phyloP scores from a whole-genome alignment of 1,139 yeast species.

The Hemisphaericaspora xylanilytica region DNA sequence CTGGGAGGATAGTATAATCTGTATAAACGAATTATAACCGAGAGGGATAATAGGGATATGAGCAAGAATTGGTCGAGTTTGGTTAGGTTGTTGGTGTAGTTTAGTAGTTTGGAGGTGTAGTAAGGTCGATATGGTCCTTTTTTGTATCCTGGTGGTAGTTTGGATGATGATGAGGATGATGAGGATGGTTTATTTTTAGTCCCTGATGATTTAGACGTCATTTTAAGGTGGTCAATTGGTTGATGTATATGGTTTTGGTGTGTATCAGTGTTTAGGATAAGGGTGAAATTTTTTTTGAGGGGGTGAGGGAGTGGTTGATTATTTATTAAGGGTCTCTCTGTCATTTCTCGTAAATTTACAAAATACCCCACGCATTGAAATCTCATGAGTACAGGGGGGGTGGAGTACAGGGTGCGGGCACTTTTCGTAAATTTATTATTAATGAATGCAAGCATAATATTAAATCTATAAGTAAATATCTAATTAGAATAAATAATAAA shows the following conservation, averaged over 20 bases:
- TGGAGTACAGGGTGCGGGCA: no score
- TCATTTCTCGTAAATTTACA: no score
- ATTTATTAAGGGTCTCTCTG: no score
- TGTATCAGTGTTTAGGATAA: background rate
- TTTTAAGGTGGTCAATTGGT: background rate
- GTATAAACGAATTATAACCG: slow-evolving; percentile 44
- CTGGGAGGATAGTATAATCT: slow-evolving; percentile 65
- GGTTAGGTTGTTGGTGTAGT: slow-evolving; percentile 4
- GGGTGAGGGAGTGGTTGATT: no score
- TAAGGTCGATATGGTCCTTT: slow-evolving; percentile 18
- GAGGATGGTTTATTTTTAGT: background rate
- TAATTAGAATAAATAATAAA: slow-evolving; percentile 1
- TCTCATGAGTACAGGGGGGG: no score
- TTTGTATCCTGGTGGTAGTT: slow-evolving; percentile 22
- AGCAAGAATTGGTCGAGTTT: slow-evolving; percentile 22
- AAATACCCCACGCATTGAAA: no score
- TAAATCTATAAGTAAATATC: background rate
- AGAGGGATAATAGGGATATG: slow-evolving; percentile 21
- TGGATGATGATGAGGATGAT: background rate
- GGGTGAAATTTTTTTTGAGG: background rate
- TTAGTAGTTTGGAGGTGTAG: slow-evolving; percentile 8
- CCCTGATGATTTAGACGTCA: background rate
- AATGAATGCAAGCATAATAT: no score
- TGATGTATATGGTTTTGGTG: background rate
- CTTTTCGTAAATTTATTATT: no score